These are phyloP conservation scores for Podaxis rugospora DNA, from an alignment of 768 basidiomycete genomes.

Conservation along the genomic window DNA sequence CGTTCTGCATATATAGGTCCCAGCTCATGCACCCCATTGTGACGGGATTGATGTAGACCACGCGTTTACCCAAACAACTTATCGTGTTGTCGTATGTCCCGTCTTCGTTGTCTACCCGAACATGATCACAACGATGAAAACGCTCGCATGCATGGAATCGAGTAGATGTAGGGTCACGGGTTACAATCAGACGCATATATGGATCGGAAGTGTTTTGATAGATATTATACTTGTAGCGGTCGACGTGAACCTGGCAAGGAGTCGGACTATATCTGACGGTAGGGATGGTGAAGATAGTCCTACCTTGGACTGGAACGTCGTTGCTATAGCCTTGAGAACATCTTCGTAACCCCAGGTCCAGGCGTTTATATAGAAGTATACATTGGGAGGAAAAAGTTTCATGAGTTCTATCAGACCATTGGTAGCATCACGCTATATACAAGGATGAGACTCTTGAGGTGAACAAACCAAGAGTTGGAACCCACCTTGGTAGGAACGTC, in stretches of 20 bases:
- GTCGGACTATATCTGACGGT: neutral
- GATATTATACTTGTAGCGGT: conserved; percentile 79
- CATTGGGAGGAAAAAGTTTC: conserved; percentile 54
- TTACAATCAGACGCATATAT: conserved; percentile 55
- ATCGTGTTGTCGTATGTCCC: conserved; percentile 24
- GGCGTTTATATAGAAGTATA: conserved; percentile 82
- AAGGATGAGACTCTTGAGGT: neutral
- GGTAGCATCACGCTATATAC: conserved; percentile 56
- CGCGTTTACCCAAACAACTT: conserved; percentile 45
- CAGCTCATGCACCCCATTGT: conserved; percentile 61
- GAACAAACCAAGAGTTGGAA: neutral
- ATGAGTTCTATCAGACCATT: conserved; percentile 68
- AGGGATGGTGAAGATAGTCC: conserved; percentile 3
- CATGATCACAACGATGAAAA: conserved; percentile 64
- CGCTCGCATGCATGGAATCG: conserved; percentile 96
- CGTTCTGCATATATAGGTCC: conserved; percentile 37
- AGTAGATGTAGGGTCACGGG: conserved; percentile 54
- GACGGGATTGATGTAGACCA: conserved; percentile 85
- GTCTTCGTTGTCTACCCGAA: conserved; percentile 38
- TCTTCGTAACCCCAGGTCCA: conserved; percentile 99
- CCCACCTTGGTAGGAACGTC: conserved; percentile 59
- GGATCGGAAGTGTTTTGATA: conserved; percentile 58
- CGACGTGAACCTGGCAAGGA: conserved; percentile 70
- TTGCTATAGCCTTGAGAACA: conserved; percentile 70
- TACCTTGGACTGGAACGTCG: conserved; percentile 62